Percentiles rank a stretch among this genome's conserved stretches.
Evolutionary conservation across 768 basidiomycete genomes (phyloP).

Genomic region (Tylopilus plumbeoviolaceoides): DNA sequence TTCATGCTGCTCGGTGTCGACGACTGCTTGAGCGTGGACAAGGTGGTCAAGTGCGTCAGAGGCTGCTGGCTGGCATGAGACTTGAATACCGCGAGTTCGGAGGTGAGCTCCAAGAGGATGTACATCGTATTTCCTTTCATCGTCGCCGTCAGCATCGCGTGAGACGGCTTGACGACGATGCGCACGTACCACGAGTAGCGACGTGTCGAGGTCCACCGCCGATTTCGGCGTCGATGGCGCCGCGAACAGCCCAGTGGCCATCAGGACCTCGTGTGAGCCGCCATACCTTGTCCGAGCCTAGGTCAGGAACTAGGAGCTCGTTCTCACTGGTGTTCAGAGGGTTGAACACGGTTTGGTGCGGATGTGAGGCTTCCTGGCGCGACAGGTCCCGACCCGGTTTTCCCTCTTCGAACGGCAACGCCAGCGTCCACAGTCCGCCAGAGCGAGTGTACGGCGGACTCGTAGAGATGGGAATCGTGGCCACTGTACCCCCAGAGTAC

Average conservation of each 20-base stretch:
- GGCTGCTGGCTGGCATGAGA: constrained; percentile 41
- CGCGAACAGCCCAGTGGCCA: constrained; percentile 49
- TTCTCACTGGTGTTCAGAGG: constrained; percentile 40
- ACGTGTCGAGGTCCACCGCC: constrained; percentile 75
- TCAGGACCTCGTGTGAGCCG: constrained; percentile 42
- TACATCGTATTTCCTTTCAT: constrained; percentile 57
- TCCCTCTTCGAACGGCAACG: constrained; percentile 34
- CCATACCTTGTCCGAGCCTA: constrained; percentile 70
- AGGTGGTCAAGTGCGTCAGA: constrained; percentile 36
- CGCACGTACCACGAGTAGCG: constrained; percentile 51
- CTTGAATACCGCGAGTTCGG: constrained; percentile 51
- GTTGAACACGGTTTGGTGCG: constrained; percentile 59
- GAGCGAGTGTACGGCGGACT: constrained; percentile 42
- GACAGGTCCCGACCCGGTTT: constrained; percentile 60
- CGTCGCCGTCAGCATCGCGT: not conserved
- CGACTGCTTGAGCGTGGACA: constrained; percentile 46
- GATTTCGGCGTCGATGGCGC: constrained; percentile 42
- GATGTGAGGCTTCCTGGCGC: constrained; percentile 71
- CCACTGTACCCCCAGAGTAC: constrained; percentile 67
- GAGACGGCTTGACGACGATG: not conserved
- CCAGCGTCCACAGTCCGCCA: constrained; percentile 32
- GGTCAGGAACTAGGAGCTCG: constrained; percentile 70
- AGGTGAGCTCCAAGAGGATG: constrained; percentile 64
- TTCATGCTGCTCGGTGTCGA: constrained; percentile 48
- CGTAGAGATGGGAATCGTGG: constrained; percentile 52